Percentiles rank a stretch among this genome's conserved stretches.
Conservation (phyloP, 805 yeast genomes). For the Candida ortonii region DNA sequence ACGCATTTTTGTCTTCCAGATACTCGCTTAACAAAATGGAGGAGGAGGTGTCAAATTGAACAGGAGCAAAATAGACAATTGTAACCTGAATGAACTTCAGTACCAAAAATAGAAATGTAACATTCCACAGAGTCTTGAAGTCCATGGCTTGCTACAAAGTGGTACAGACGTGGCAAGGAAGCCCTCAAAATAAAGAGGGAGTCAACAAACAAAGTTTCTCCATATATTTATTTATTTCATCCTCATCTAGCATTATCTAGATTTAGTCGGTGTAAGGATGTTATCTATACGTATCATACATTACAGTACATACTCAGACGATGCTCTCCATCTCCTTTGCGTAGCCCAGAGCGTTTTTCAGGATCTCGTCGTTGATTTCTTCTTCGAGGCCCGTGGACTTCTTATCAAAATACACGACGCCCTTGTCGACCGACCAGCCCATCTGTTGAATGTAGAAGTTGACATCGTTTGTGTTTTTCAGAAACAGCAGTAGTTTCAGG, state of each 20-base stretch:
- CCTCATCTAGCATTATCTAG: no score
- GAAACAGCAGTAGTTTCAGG: constrained; percentile 76
- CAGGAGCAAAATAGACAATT: constrained; percentile 40
- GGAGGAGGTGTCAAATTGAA: constrained; percentile 50
- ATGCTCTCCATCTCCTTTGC: constrained; percentile 93
- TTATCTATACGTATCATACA: no score
- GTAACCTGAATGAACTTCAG: constrained; percentile 39
- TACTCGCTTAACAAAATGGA: constrained; percentile 33
- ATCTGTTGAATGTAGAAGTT: constrained; percentile 50
- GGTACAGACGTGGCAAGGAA: no score
- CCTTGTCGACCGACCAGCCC: constrained; percentile 57
- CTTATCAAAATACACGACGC: constrained; percentile 46
- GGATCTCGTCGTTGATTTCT: constrained; percentile 43
- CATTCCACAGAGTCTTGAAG: constrained; percentile 2
- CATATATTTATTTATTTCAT: no score
- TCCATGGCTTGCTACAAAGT: no score
- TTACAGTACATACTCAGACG: no score
- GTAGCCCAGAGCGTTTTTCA: constrained; percentile 74
- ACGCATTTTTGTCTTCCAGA: constrained; percentile 11
- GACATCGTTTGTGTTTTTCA: constrained; percentile 51
- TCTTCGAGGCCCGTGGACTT: constrained; percentile 26
- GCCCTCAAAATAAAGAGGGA: no score
- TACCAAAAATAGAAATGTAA: constrained; percentile 25
- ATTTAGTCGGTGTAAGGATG: not conserved
- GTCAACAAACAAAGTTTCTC: no score